Evolutionary conservation across 176 grass and related monocot species (phyloP).

Genomic region (Bolboschoenus planiculmis): DNA sequence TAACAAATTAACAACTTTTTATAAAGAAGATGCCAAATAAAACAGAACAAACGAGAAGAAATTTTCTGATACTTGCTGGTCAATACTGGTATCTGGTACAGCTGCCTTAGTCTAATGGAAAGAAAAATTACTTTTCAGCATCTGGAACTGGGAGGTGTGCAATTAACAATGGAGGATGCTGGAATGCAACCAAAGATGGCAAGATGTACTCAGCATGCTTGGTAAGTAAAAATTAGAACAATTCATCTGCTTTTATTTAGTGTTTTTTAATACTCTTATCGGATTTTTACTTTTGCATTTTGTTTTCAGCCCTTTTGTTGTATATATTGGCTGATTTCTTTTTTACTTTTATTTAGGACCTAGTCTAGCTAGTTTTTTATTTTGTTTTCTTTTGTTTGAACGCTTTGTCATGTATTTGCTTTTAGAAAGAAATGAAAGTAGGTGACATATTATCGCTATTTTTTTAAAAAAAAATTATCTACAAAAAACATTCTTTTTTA

Average conservation of each 20-base stretch:
- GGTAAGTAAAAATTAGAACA: slow-evolving; percentile 46
- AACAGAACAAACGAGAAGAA: background rate
- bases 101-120: slow-evolving; percentile 8
- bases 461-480: background rate
- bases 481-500: slow-evolving; percentile 14
- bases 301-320: too few relatives aligned
- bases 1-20: background rate
- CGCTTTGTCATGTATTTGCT: too few relatives aligned
- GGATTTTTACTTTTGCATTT: too few relatives aligned
- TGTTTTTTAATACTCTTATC: too few relatives aligned
- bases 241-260: too few relatives aligned
- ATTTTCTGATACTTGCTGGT: background rate
- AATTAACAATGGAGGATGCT: slow-evolving; percentile 79
- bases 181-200: slow-evolving; percentile 59
- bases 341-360: too few relatives aligned
- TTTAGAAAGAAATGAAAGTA: too few relatives aligned
- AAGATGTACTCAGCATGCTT: slow-evolving; percentile 74
- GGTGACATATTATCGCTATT: too few relatives aligned
- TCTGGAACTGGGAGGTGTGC: slow-evolving; percentile 71
- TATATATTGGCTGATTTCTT: too few relatives aligned
- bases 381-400: too few relatives aligned
- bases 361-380: background rate
- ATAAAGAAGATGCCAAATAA: background rate
- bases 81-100: background rate
- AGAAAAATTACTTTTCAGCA: slow-evolving; percentile 34